Evolutionary conservation across 2,329 filamentous ascomycete genomes (phyloP), one percentile per base, ranked within the genome.

Genomic region (Aspergillus brasiliensis): DNA sequence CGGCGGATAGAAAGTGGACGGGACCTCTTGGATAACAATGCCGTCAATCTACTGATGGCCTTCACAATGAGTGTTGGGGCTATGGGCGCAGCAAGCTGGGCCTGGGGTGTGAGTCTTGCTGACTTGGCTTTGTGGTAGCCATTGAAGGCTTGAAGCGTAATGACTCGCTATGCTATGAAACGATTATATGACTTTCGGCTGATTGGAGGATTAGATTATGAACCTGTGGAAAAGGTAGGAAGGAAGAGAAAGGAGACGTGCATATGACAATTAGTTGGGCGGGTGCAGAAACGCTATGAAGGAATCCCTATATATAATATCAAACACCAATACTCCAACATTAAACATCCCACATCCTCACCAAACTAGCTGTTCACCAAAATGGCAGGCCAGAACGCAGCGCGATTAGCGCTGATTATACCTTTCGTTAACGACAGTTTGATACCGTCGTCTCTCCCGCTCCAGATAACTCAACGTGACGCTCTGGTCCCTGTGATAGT

Each of bases 31-130:
- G 92, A 96, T 76, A 99, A 99, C 76, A 99, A 99, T 75, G 90
- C 91, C 57, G 92, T 99, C 68, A 99, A 99, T 75, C 86, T 97
- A 59, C 75, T 94, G 58, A 98, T 97, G 94, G 93, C 94, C 0
- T 83, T 86, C 13, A 82, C 82, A 4, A 93, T 96, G 85, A 97
- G 91, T 72, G 65, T 92, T 17, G 86, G 88, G 4, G 90, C 88
- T 4, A 96, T 98, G 86, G 80, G 78, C 0, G 76, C 86, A 56
- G 71, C 77, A 1, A 65, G 70, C 42, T 75, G 72, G 63, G 51
- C 67, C 27, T 78, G 75, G 75, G 70, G 63, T 21, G 47, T 75
- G 7, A 62, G 62, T 40, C 28, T 63, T 46, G n/a, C 13, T 42
- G 31, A 23, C 25, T 53, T 56, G 37, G 37, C 5, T 8, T 17